phyloP scores from a whole-genome alignment of 768 basidiomycete species.

The Leccinum broughii region DNA sequence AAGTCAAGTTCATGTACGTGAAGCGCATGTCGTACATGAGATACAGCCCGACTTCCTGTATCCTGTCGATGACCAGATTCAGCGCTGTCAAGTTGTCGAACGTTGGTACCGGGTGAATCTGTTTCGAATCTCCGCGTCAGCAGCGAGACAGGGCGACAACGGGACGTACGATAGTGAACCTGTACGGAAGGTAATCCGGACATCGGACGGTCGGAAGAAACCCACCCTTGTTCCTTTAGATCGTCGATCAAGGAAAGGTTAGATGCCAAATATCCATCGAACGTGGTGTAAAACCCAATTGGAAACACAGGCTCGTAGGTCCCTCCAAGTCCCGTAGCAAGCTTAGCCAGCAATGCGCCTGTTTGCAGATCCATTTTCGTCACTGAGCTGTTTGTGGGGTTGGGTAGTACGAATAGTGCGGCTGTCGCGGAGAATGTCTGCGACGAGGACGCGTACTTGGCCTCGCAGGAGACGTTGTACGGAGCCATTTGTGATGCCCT shows the following conservation, averaged over 20 bases:
- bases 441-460: slow-evolving; percentile 31
- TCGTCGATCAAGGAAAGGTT: slow-evolving; percentile 31
- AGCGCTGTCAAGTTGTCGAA: slow-evolving; percentile 62
- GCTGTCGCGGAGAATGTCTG: slow-evolving; percentile 49
- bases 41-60: slow-evolving; percentile 70
- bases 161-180: slow-evolving; percentile 36
- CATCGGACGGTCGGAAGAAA: neutral
- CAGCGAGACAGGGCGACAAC: neutral
- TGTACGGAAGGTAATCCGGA: neutral
- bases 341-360: slow-evolving; percentile 53
- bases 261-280: slow-evolving; percentile 33
- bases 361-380: slow-evolving; percentile 65
- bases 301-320: slow-evolving; percentile 52
- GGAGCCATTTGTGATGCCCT: slow-evolving; percentile 38
- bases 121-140: slow-evolving; percentile 4
- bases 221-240: slow-evolving; percentile 34
- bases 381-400: slow-evolving; percentile 52
- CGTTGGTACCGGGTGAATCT: slow-evolving; percentile 72
- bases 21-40: slow-evolving; percentile 84
- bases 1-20: slow-evolving; percentile 63
- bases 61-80: slow-evolving; percentile 59
- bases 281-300: slow-evolving; percentile 45
- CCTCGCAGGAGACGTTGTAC: slow-evolving; percentile 32
- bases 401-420: slow-evolving; percentile 49
- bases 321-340: slow-evolving; percentile 50